Base-by-base conservation (phyloP, 306 rosid species). In the Prinsepia uniflora region DNA sequence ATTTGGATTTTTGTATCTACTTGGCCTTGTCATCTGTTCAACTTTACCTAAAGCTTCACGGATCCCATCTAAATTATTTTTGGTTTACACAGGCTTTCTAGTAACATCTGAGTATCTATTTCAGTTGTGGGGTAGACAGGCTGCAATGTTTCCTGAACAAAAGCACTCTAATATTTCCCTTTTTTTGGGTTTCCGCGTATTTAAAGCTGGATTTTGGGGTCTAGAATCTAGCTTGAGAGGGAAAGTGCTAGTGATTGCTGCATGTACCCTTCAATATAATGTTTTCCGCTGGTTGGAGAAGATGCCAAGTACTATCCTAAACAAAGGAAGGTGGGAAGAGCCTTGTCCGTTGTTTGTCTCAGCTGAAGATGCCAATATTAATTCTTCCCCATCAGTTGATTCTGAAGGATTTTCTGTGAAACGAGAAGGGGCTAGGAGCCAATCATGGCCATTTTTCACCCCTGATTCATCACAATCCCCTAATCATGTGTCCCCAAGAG, bases 201-300 rank as follows among this genome's bases (percentile, higher is more conserved):
- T 79, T 78, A 61, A 76, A 52, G 85, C 81, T 0, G 92, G 99
- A 45, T 91, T 95, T 73, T 89, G 96, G 96, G 97, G 97, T 75
- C 83, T 89, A 75, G 99, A 95, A 80, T 91, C 90, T 39, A 96
- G 96, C 77, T 80, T 95, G 87, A 89, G 99, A 83, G 99, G 92
- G 68, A 95, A 95, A 81, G 91, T 95, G 44, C 85, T 95, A 67
- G 90, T 95, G 50, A 85, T 95, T 84, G 91, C 89, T 71, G 99
- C 97, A 63, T 95, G 97, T 79, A 89, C 90, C 47, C 99, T 95
- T 83, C 99, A 95, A 69, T 95, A 95, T 85, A 95, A 95, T 81
- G 97, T 89, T 81, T 95, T 81, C 66, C 96, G 67, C 59, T 95
- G 99, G 99, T 79, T 91, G 85, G 92, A 86, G 74, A 82, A 75